Evolutionary conservation across 2,329 filamentous ascomycete species (phyloP), one percentile per base, ranked within the genome.

Genomic region (Emericellopsis cladophorae): DNA sequence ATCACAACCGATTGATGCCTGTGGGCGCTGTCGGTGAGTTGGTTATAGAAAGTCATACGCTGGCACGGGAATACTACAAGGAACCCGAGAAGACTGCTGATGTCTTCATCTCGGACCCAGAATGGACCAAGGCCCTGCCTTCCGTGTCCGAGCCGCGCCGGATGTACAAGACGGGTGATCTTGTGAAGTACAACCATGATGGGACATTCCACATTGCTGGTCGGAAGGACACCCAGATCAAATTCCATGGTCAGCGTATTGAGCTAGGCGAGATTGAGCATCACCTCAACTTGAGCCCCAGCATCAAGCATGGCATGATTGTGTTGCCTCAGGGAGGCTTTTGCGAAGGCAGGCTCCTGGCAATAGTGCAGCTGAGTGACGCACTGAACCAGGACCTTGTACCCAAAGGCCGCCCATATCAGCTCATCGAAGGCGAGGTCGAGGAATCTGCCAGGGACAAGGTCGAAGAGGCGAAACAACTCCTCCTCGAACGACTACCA

Each of bases 211-310:
- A 31, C 7, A 40, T 24, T 16, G 23, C 39, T 39, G 74, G 74
- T 24, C 66, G 78, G 24, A 76, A 74, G 48, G 77, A 81, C 48
- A 68, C 67, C 15, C 76, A 75, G 50, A 61, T 75, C 37, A 76
- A 76, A 49, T 51, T 76, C 12, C 61, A 64, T 23, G 76, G 75
- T 33, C 73, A 65, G 42, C 51, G 70, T 41, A 57, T 71, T 43
- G 75, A 68, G 53, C 56, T 68, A 4, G 44, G 37, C 8, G 45
- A 47, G 32, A 41, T 47, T 21, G 45, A 47, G 37, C 33, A 43
- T 33, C 39, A 43, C 12, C 36, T 41, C 36, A 40, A 33, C 31
- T 4, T 33, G 23, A 40, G 31, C 38, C 38, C 38, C 4, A 40
- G 38, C 38, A 33, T 40, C 31, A 40, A 40, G 18, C 38, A 40